phyloP scores from a whole-genome alignment of 2,329 filamentous ascomycete species.

The Xylariaceae sp. region DNA sequence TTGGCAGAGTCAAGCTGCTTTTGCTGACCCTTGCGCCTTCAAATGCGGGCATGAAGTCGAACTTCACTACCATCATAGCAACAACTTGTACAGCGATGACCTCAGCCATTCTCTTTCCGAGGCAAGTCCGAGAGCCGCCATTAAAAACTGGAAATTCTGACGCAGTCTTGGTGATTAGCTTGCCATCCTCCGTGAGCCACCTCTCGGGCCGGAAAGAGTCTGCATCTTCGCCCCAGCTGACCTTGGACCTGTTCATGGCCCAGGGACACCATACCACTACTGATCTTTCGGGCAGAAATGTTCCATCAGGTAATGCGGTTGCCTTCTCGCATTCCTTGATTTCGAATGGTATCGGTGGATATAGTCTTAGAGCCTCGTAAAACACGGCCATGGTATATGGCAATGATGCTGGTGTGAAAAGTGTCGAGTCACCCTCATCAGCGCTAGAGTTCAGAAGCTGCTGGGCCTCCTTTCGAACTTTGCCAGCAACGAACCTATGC shows the following conservation, averaged over 20 bases:
- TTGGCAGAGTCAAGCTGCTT: slow-evolving; percentile 60
- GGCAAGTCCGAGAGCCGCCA: slow-evolving; percentile 55
- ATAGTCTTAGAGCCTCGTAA: slow-evolving; percentile 58
- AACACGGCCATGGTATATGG: slow-evolving; percentile 60
- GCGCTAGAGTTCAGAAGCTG: slow-evolving; percentile 15
- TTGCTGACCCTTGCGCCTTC: slow-evolving; percentile 48
- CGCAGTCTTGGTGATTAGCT: slow-evolving; percentile 39
- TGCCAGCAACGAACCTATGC: slow-evolving; percentile 36
- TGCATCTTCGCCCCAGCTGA: slow-evolving; percentile 54
- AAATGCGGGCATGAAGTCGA: slow-evolving; percentile 45
- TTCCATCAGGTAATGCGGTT: slow-evolving; percentile 56
- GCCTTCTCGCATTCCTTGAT: slow-evolving; percentile 54
- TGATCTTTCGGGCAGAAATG: slow-evolving; percentile 47
- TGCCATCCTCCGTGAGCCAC: slow-evolving; percentile 44
- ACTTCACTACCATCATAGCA: slow-evolving; percentile 42
- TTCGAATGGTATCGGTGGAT: slow-evolving; percentile 62
- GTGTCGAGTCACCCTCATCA: slow-evolving; percentile 21
- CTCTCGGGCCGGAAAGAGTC: slow-evolving; percentile 52
- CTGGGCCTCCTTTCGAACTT: slow-evolving; percentile 40
- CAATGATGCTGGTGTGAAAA: slow-evolving; percentile 38
- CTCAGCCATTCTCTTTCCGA: slow-evolving; percentile 64
- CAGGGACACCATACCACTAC: slow-evolving; percentile 61
- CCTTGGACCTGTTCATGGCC: slow-evolving; percentile 56
- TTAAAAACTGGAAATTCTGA: slow-evolving; percentile 63
- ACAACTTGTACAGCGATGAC: slow-evolving; percentile 53